phyloP scores from a whole-genome alignment of 2,329 filamentous ascomycete species.

The Nectriaceae sp. region DNA sequence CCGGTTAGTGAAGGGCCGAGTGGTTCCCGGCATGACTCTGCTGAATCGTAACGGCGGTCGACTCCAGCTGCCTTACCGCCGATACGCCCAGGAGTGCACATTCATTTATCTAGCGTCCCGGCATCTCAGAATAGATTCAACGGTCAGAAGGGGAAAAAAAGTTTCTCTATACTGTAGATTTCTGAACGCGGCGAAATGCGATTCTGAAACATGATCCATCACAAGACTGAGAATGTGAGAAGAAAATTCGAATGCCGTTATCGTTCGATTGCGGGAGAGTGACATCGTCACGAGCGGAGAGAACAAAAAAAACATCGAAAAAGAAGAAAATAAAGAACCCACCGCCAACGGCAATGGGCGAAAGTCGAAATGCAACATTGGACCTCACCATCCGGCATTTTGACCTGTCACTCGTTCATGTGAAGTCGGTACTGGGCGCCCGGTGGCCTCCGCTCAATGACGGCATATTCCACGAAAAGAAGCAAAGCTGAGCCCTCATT shows the following conservation, averaged over 20 bases:
- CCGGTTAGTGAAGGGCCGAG: too few species aligned
- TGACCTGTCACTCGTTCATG: too few species aligned
- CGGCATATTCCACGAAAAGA: conserved; percentile 11
- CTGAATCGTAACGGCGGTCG: too few species aligned
- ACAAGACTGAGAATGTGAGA: conserved; percentile 1
- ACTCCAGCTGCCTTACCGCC: not conserved
- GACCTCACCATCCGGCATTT: not conserved
- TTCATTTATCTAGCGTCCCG: not conserved
- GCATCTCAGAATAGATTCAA: not conserved
- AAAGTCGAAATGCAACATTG: not conserved
- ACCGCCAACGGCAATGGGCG: not conserved
- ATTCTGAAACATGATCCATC: conserved; percentile 9
- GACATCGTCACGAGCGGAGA: not conserved
- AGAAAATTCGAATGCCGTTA: not conserved
- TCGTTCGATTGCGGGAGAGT: not conserved
- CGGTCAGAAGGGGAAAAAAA: not conserved
- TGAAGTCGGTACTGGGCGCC: conserved; percentile 15
- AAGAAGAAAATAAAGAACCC: not conserved
- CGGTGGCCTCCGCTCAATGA: conserved; percentile 16
- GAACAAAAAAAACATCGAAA: not conserved
- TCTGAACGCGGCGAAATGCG: too few species aligned
- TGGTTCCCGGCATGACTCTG: too few species aligned
- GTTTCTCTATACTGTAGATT: too few species aligned
- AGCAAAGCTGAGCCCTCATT: conserved; percentile 4
- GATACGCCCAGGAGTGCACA: not conserved